Conservation (phyloP, 495 filamentous ascomycete species). For the Coniosporium apollinis region DNA sequence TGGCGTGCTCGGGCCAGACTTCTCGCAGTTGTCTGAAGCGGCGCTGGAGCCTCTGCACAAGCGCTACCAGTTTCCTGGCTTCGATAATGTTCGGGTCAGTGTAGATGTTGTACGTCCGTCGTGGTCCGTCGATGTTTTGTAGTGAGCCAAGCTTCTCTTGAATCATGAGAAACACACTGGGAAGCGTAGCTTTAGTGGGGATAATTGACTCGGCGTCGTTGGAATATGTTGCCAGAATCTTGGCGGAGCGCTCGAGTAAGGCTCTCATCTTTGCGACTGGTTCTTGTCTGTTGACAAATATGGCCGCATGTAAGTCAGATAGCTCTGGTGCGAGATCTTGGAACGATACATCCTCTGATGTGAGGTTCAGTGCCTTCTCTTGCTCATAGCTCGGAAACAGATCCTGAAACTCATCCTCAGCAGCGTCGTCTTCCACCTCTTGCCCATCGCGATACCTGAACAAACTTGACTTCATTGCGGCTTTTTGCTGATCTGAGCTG, state of each 20-base stretch:
- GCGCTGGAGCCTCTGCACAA: constrained; percentile 46
- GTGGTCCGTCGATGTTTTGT: constrained; percentile 17
- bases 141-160: constrained; percentile 39
- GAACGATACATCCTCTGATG: too few relatives aligned
- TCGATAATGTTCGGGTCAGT: constrained; percentile 59
- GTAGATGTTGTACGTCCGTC: constrained; percentile 70
- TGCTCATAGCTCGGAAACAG: constrained; percentile 68
- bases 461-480: constrained; percentile 50
- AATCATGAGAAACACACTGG: constrained; percentile 48
- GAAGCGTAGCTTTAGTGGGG: too few relatives aligned
- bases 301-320: too few relatives aligned
- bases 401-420: constrained; percentile 55
- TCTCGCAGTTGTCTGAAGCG: constrained; percentile 55
- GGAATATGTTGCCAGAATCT: too few relatives aligned
- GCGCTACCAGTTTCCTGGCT: constrained; percentile 46
- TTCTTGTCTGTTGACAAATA: too few relatives aligned
- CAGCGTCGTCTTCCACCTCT: constrained; percentile 57
- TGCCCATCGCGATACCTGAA: constrained; percentile 66
- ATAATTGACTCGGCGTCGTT: too few relatives aligned
- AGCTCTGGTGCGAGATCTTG: too few relatives aligned
- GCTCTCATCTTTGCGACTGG: too few relatives aligned
- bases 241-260: too few relatives aligned
- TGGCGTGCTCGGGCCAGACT: constrained; percentile 56
- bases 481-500: constrained; percentile 51
- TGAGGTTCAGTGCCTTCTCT: too few relatives aligned